These are phyloP conservation scores for Cercis canadensis DNA, from an alignment of 306 rosid genomes.

Conservation along the genomic window DNA sequence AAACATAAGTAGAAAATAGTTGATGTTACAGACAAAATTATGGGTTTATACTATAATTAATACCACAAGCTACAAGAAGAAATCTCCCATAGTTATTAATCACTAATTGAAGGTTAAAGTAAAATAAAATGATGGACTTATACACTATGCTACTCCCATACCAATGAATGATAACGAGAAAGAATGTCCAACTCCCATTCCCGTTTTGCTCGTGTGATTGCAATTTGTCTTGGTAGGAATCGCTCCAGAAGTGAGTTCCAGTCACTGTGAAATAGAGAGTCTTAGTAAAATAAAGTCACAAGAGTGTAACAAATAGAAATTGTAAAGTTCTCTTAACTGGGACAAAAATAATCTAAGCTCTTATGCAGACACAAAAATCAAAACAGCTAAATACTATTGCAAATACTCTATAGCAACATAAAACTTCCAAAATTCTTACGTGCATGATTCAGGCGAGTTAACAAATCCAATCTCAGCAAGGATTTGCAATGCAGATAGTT, in stretches of 20 bases:
- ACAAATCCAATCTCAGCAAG: conserved; percentile 86
- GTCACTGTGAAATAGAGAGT: conserved; percentile 60
- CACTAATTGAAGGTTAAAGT: conserved; percentile 22
- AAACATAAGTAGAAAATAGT: conserved; percentile 20
- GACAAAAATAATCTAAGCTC: conserved; percentile 8
- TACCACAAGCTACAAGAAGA: conserved; percentile 4
- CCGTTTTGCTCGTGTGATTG: conserved; percentile 83
- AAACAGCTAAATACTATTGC: conserved; percentile 19
- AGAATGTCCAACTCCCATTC: conserved; percentile 98
- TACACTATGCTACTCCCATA: conserved; percentile 39
- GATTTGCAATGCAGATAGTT: conserved; percentile 90
- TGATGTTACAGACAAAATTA: neutral
- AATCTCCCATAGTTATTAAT: conserved; percentile 7
- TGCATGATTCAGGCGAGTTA: conserved; percentile 77
- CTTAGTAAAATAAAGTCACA: conserved; percentile 19
- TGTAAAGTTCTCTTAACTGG: conserved; percentile 12
- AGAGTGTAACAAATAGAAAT: conserved; percentile 14
- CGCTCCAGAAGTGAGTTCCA: conserved; percentile 91
- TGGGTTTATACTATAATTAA: conserved; percentile 22
- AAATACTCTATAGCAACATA: conserved; percentile 31
- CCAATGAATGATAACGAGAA: conserved; percentile 82
- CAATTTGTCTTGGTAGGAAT: conserved; percentile 88
- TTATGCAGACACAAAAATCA: neutral
- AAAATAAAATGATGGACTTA: conserved; percentile 1
- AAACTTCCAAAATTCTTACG: conserved; percentile 56